Percentiles rank a stretch among this genome's conserved stretches.
These are phyloP conservation scores for Friedmanniomyces endolithicus DNA, from an alignment of 495 filamentous ascomycete species.

Conservation along the genomic window DNA sequence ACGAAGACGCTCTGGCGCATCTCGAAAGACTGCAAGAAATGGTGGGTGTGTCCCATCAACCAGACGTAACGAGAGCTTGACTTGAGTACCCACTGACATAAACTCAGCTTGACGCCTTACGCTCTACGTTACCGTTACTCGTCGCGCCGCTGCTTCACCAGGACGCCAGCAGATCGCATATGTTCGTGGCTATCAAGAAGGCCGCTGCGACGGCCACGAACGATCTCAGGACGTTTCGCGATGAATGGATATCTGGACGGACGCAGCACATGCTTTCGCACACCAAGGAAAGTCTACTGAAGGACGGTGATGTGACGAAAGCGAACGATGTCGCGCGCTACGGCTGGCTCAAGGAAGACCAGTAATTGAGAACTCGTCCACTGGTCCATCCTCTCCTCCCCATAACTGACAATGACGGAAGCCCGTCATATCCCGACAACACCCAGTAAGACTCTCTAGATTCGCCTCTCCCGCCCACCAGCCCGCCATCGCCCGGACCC, in stretches of 20 bases:
- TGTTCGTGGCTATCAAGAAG: conserved; percentile 13
- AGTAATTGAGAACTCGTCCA: neutral
- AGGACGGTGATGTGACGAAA: conserved; percentile 6
- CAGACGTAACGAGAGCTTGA: neutral
- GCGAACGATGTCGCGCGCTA: conserved; percentile 1
- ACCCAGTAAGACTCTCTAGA: neutral
- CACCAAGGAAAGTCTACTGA: conserved; percentile 2
- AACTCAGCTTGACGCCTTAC: conserved; percentile 9
- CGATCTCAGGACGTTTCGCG: conserved; percentile 5
- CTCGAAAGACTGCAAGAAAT: conserved; percentile 12
- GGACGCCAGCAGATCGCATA: conserved; percentile 4
- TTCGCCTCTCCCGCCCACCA: neutral
- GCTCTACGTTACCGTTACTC: conserved; percentile 5
- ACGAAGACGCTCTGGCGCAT: conserved; percentile 12
- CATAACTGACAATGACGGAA: no score
- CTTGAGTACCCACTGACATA: neutral
- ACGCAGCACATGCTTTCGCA: conserved; percentile 4
- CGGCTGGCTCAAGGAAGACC: conserved; percentile 2
- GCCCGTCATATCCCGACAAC: no score
- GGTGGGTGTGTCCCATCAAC: neutral
- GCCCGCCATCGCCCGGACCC: neutral
- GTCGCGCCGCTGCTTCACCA: conserved; percentile 1
- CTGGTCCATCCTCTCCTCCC: neutral
- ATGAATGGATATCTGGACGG: conserved; percentile 1
- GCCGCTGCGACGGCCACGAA: conserved; percentile 6